Conservation (phyloP, 2,329 filamentous ascomycete genomes). For the Penicillium polonicum region DNA sequence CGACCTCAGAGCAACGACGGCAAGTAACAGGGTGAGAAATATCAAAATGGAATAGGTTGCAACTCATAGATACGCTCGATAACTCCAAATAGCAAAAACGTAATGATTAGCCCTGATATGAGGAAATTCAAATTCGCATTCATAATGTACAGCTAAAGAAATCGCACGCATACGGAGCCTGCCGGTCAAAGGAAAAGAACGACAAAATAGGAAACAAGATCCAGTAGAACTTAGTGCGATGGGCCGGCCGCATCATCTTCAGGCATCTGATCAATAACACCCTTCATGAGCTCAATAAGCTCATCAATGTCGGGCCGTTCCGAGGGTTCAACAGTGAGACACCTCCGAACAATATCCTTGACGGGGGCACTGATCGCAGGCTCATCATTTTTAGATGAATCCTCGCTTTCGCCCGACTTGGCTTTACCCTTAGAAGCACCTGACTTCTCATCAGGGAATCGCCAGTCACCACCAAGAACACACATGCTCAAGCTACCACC, state of each 20-base stretch:
- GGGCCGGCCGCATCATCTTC: conserved; percentile 48
- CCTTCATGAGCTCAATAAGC: conserved; percentile 75
- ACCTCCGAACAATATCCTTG: conserved; percentile 82
- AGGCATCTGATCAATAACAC: conserved; percentile 65
- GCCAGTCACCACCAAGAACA: conserved; percentile 90
- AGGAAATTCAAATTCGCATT: neutral
- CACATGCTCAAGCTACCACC: conserved; percentile 91
- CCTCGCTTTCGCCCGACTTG: conserved; percentile 38
- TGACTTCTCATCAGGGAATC: conserved; percentile 82
- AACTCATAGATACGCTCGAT: neutral
- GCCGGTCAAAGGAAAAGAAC: conserved; percentile 8
- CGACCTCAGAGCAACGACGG: neutral
- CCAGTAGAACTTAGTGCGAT: conserved; percentile 18
- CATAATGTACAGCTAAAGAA: conserved; percentile 11
- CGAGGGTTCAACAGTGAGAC: conserved; percentile 79
- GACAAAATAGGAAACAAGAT: neutral
- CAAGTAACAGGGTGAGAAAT: neutral
- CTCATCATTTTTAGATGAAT: conserved; percentile 40
- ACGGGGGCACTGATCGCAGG: conserved; percentile 73
- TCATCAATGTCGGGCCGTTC: conserved; percentile 86
- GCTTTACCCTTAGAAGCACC: conserved; percentile 60
- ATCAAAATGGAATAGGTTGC: neutral
- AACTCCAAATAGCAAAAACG: neutral
- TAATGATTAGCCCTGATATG: neutral
- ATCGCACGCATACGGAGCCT: conserved; percentile 7